Evolutionary conservation across 768 basidiomycete genomes (phyloP), one percentile per base, ranked within the genome.

Genomic region (Boletus reticuloceps): DNA sequence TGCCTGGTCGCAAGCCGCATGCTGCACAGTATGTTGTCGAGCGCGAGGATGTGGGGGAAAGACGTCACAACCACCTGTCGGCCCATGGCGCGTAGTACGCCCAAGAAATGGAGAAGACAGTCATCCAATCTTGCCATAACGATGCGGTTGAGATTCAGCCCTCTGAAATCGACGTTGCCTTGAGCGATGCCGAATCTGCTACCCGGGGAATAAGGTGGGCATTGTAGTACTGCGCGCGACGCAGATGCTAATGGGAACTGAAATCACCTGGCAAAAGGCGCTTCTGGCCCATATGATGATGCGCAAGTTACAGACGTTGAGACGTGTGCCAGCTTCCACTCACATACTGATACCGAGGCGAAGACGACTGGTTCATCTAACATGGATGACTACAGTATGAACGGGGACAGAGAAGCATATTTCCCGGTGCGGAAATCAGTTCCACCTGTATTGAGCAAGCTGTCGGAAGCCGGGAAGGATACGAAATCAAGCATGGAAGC

Each of bases 191-290:
- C 1, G 43, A 13, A 39, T 14, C 37, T 36, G 5, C 29, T n/a
- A 8, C 40, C 39, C 39, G 8, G 8, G 22, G n/a, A 31, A 16
- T 11, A 34, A 51, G 54, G 65, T 59, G 42, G 8, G 37, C 12
- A 6, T 42, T 40, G 1, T 6, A 4, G 8, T 49, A 0, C 6
- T 27, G n/a, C 13, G 12, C 13, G 16, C 22, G 4, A 5, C 1
- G 10, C 32, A 34, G 32, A 41, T 42, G 12, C 56, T 58, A 6
- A 67, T 14, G n/a, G 29, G 56, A 20, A 42, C 9, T 11, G 10
- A 41, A 56, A 47, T 17, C 9, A 29, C 27, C 20, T 3, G 4
- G 20, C 11, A 9, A 41, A n/a, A 19, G 17, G 22, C 10, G 22
- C 17, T 22, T 25, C 41, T 13, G 20, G 31, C 3, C 7, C 31